These are phyloP conservation scores for Aspergillus sp. DNA, from an alignment of 2,329 filamentous ascomycete species.

Conservation along the genomic window DNA sequence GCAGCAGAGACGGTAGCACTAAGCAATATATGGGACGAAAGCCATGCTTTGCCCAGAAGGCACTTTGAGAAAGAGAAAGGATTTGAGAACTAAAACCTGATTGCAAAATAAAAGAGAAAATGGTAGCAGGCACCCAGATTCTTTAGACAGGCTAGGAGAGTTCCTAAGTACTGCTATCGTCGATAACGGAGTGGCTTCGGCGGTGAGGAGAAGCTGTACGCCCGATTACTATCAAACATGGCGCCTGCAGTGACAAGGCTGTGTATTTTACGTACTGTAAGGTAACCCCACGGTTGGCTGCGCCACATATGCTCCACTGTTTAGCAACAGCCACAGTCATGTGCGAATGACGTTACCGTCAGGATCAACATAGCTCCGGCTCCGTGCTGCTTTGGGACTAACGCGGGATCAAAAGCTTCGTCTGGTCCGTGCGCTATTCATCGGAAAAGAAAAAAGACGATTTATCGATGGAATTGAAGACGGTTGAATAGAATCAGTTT, in stretches of 20 bases:
- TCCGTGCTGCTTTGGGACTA: background rate
- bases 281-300: background rate
- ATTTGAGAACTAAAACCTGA: background rate
- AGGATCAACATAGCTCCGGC: background rate
- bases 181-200: background rate
- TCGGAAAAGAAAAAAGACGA: conserved; percentile 1
- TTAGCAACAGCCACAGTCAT: background rate
- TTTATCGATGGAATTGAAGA: background rate
- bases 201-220: background rate
- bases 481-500: background rate
- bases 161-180: too few relatives aligned
- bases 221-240: too few relatives aligned
- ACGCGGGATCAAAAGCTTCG: background rate
- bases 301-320: background rate
- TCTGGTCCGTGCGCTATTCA: background rate
- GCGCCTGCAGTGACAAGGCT: background rate
- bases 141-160: background rate
- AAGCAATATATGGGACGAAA: too few relatives aligned
- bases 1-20: background rate
- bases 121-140: conserved; percentile 14
- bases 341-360: too few relatives aligned
- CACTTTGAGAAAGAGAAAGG: background rate
- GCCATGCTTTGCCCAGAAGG: background rate
- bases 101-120: background rate
- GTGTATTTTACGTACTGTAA: background rate